phyloP scores from a whole-genome alignment of 2,329 filamentous ascomycete species.

The Pseudonectria buxi region DNA sequence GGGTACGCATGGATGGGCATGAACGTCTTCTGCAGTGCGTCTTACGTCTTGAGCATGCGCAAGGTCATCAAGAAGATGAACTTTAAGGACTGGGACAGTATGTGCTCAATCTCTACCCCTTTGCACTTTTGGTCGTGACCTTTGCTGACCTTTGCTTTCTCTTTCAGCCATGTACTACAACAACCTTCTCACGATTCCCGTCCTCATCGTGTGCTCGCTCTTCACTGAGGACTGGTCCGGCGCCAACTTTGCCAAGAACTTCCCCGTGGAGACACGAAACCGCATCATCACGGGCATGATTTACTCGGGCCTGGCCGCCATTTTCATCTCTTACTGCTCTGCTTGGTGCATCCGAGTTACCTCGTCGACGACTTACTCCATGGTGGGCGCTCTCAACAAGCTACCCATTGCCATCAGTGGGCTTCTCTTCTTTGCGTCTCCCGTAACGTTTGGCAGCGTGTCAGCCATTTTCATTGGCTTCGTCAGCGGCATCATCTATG shows the following conservation, averaged over 20 bases:
- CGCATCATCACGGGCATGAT: conserved; percentile 81
- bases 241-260: conserved; percentile 78
- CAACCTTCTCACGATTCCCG: conserved; percentile 92
- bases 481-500: conserved; percentile 84
- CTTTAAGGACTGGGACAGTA: conserved; percentile 99
- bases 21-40: conserved; percentile 91
- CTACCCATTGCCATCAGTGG: conserved; percentile 90
- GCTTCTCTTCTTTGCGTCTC: conserved; percentile 90
- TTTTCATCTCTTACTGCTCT: conserved; percentile 99
- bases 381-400: conserved; percentile 98
- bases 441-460: conserved; percentile 85
- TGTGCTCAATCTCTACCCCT: conserved; percentile 33
- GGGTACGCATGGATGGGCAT: conserved; percentile 97
- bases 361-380: conserved; percentile 95
- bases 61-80: conserved; percentile 99
- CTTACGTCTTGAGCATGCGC: conserved; percentile 87
- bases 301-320: conserved; percentile 84
- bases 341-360: conserved; percentile 98
- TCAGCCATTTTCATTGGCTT: conserved; percentile 89
- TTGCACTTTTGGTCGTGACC: conserved; percentile 2
- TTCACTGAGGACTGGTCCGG: conserved; percentile 88
- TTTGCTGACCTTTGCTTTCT: conserved; percentile 23
- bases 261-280: conserved; percentile 75
- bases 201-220: conserved; percentile 76
- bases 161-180: conserved; percentile 96